These are phyloP conservation scores for Ganoderma boninense DNA, from an alignment of 1,284 basidiomycete species.

Conservation along the genomic window DNA sequence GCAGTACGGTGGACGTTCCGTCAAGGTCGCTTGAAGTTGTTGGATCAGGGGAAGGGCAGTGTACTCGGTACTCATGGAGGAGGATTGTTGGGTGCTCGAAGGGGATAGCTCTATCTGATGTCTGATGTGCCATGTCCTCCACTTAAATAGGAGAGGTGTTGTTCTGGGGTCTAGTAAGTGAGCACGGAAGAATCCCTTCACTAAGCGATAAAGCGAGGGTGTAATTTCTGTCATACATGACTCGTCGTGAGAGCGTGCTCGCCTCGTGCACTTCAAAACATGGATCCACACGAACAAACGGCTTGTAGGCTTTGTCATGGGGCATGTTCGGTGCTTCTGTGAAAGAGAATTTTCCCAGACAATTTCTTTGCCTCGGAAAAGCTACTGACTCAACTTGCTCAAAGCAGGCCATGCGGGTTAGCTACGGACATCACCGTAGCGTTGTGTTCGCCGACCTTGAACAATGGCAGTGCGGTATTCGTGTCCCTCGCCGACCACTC, in stretches of 20 bases:
- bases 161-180: background rate
- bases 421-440: no score
- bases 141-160: background rate
- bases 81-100: background rate
- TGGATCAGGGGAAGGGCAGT: background rate
- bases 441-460: no score
- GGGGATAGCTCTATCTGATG: background rate
- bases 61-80: background rate
- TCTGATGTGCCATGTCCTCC: background rate
- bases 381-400: no score
- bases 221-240: background rate
- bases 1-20: conserved; percentile 17
- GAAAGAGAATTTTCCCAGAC: no score
- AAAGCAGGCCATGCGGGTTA: no score
- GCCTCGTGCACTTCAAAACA: background rate
- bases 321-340: no score
- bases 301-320: no score
- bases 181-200: background rate
- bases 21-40: conserved; percentile 10
- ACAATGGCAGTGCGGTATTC: no score
- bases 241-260: background rate
- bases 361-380: no score
- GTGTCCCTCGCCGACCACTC: no score
- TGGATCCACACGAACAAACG: no score
- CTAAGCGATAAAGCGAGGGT: background rate